Base-by-base conservation (phyloP, 1,284 basidiomycete species). In the Cryptococcus neoformans region DNA sequence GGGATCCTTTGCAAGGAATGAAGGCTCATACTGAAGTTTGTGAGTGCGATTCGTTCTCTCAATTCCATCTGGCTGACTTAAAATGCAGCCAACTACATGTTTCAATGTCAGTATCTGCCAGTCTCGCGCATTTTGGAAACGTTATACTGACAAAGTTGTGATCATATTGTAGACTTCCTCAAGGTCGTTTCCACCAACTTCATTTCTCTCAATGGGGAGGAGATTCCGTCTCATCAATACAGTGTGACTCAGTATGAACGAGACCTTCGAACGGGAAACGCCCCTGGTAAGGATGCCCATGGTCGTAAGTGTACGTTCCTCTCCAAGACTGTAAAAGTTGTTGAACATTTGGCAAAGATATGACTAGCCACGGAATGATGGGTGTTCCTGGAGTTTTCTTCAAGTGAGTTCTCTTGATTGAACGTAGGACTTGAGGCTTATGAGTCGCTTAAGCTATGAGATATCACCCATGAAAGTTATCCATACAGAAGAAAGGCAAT, bases 151-250 rank as follows among this genome's bases (percentile, higher is more conserved):
- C 44, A 21, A 34, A 36, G 5, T 42, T 0, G 9, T 28, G 28
- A 28, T 28, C 28, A 28, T 28, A 28, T 4, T 28, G n/a, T 47
- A 77, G 81, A 98, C 79, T 98, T 97, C 84, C 81, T 98, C 72
- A 99, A 99, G 76, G 93, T 96, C 48, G 93, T 97, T 39, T 92
- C 90, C 6, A 97, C 92, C 1, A 87, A 88, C 70, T 96, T 95
- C 80, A 83, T 85, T 61, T 88, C 87, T 38, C 79, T 94, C n/a
- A 84, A 87, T 61, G 87, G 86, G 40, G 83, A 87, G 66, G 79
- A 81, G 41, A 76, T 76, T 52, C 64, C 72, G 12, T 72, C 76
- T 7, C 70, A 80, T 65, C 93, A 97, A 78, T 99, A 98, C 79
- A 93, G 90, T 62, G 89, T 90, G 2, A 99, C 96, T 1, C 87